Conservation (phyloP, 768 basidiomycete species). For the Leccinellum luteum region DNA sequence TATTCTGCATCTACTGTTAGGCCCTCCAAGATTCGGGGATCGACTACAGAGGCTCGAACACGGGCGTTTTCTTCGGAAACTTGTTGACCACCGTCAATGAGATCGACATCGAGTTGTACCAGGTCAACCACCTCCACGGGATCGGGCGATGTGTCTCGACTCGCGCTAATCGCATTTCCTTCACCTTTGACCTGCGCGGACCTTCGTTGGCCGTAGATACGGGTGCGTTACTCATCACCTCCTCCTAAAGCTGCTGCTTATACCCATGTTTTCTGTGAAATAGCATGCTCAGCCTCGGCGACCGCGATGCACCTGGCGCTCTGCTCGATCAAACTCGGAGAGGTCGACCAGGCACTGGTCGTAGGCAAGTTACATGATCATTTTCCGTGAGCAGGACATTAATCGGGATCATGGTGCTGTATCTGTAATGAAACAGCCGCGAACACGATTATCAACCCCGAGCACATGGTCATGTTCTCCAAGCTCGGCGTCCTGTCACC, state of each 20-base stretch:
- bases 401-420: not conserved
- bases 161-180: conserved; percentile 34
- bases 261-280: not conserved
- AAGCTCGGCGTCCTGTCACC: conserved; percentile 35
- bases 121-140: conserved; percentile 27
- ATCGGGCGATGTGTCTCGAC: conserved; percentile 30
- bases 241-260: not conserved
- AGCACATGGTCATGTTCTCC: conserved; percentile 26
- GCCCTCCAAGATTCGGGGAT: conserved; percentile 48
- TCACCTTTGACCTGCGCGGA: conserved; percentile 37
- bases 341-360: conserved; percentile 48
- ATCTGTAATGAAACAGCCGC: conserved; percentile 15
- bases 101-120: conserved; percentile 25
- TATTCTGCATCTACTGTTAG: not conserved
- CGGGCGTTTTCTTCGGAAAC: conserved; percentile 42
- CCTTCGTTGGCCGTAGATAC: conserved; percentile 48
- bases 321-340: conserved; percentile 41
- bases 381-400: no score
- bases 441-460: conserved; percentile 29
- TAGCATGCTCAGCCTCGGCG: conserved; percentile 45
- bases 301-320: conserved; percentile 48
- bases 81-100: conserved; percentile 27
- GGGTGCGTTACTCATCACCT: conserved; percentile 6
- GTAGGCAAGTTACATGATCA: conserved; percentile 13
- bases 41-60: conserved; percentile 40